Evolutionary conservation across 352 stramenopile species (phyloP).

Genomic region (Phytophthora fragariae): DNA sequence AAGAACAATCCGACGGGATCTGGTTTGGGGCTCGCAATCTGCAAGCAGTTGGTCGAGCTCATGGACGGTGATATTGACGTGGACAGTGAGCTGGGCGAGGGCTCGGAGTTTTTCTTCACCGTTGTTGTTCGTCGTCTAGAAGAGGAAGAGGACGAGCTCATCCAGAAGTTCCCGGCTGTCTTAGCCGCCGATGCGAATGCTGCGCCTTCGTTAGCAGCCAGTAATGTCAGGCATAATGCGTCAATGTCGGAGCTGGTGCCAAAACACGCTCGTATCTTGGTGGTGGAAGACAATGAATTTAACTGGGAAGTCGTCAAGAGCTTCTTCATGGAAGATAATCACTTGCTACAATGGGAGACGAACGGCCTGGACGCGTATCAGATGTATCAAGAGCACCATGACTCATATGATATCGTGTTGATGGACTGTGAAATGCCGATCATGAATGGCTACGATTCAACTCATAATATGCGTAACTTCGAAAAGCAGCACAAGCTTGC

Average conservation of each 20-base stretch:
- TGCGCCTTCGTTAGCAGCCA: slow-evolving; percentile 23
- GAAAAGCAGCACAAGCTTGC: slow-evolving; percentile 71
- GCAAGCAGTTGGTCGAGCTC: slow-evolving; percentile 76
- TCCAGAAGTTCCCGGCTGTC: slow-evolving; percentile 56
- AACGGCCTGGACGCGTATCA: slow-evolving; percentile 77
- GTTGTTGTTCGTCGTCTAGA: slow-evolving; percentile 63
- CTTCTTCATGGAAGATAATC: slow-evolving; percentile 84
- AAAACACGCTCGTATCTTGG: slow-evolving; percentile 78
- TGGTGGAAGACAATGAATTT: slow-evolving; percentile 92
- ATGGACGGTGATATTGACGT: slow-evolving; percentile 79
- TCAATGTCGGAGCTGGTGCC: slow-evolving; percentile 52
- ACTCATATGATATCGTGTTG: slow-evolving; percentile 80
- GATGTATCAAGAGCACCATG: slow-evolving; percentile 80
- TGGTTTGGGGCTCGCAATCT: slow-evolving; percentile 74
- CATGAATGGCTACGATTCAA: slow-evolving; percentile 86
- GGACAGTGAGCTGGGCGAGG: slow-evolving; percentile 68
- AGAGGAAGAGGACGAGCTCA: slow-evolving; percentile 54
- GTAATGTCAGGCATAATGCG: slow-evolving; percentile 27
- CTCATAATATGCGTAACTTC: slow-evolving; percentile 73
- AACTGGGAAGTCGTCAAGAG: slow-evolving; percentile 93
- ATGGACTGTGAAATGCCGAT: slow-evolving; percentile 92
- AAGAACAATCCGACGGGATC: slow-evolving; percentile 80
- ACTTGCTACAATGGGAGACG: slow-evolving; percentile 83
- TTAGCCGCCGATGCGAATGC: slow-evolving; percentile 33
- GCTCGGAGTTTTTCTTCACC: slow-evolving; percentile 77